Evolutionary conservation across 257 asterid species (phyloP).

Genomic region (Echites panduratus): DNA sequence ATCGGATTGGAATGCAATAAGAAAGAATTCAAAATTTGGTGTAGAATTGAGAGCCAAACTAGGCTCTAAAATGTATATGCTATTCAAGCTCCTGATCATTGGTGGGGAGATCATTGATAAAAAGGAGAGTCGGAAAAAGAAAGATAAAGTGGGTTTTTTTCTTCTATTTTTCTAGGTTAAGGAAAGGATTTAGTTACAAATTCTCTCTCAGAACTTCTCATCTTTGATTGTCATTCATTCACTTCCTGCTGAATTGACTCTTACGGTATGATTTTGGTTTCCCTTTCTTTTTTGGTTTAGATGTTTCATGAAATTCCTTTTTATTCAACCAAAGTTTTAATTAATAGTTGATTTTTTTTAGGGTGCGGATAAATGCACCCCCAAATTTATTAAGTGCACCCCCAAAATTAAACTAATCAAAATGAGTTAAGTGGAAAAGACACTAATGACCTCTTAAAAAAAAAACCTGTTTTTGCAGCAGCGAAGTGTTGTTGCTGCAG

Average conservation of each 20-base stretch:
- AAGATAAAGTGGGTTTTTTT: slow-evolving; percentile 28
- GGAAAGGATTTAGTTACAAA: background rate
- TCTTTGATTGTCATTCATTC: slow-evolving; percentile 1
- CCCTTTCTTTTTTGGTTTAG: background rate
- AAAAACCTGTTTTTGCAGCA: no score
- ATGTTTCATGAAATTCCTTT: background rate
- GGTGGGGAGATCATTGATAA: slow-evolving; percentile 84
- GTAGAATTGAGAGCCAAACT: slow-evolving; percentile 25
- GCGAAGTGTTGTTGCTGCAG: no score
- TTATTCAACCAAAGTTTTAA: no score
- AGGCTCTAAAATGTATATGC: slow-evolving; percentile 67
- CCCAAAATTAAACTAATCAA: no score
- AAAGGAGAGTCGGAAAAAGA: slow-evolving; percentile 84
- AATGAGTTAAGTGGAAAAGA: no score
- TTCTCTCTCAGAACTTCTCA: background rate
- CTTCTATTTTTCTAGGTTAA: background rate
- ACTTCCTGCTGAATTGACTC: slow-evolving; percentile 8
- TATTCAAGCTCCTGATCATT: slow-evolving; percentile 64
- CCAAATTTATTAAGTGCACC: no score
- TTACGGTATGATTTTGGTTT: slow-evolving; percentile 25
- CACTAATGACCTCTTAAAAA: no score
- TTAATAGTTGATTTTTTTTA: no score
- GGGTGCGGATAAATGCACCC: no score
- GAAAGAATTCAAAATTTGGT: background rate
- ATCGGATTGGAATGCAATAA: background rate